A percentile compares a stretch with the other conserved stretches of the same genome.
phyloP scores from a whole-genome alignment of 2,329 filamentous ascomycete genomes.

The Aspergillus sp. region DNA sequence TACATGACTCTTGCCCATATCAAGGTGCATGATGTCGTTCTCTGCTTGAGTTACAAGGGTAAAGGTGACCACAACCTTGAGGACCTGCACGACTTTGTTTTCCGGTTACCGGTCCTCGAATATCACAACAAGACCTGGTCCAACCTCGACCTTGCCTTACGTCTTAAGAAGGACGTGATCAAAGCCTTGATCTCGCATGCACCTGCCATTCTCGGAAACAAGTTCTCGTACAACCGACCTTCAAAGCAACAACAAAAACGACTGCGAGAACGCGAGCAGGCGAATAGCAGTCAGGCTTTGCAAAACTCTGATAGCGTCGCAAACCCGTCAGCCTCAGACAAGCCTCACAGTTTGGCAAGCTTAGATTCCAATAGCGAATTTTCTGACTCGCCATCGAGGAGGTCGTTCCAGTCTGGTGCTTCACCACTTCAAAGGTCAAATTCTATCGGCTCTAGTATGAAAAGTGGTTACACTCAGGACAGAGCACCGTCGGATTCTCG shows the following conservation, averaged over 20 bases:
- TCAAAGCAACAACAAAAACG: conserved; percentile 70
- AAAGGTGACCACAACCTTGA: conserved; percentile 92
- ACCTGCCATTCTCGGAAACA: conserved; percentile 94
- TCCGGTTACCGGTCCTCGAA: conserved; percentile 86
- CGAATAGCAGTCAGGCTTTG: conserved; percentile 65
- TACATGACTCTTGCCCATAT: conserved; percentile 98
- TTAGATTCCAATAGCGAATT: conserved; percentile 34
- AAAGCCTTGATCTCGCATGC: conserved; percentile 91
- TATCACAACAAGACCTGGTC: conserved; percentile 99
- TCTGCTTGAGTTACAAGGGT: conserved; percentile 94
- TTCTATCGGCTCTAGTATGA: conserved; percentile 28
- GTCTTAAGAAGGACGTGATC: conserved; percentile 89
- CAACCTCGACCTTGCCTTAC: conserved; percentile 86
- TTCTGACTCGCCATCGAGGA: conserved; percentile 30
- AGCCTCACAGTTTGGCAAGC: conserved; percentile 28
- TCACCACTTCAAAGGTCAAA: conserved; percentile 31
- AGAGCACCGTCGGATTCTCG: conserved; percentile 25
- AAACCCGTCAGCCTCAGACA: conserved; percentile 21
- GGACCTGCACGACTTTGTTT: conserved; percentile 96
- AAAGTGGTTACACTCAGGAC: conserved; percentile 8
- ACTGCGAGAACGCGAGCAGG: conserved; percentile 77
- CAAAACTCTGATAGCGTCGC: conserved; percentile 32
- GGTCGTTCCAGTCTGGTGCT: conserved; percentile 30
- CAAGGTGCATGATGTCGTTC: conserved; percentile 87
- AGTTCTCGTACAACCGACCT: conserved; percentile 83